Percentiles rank a stretch among this genome's conserved stretches.
Conservation (phyloP, 108 stramenopile species). For the Aurantiochytrium sp. region DNA sequence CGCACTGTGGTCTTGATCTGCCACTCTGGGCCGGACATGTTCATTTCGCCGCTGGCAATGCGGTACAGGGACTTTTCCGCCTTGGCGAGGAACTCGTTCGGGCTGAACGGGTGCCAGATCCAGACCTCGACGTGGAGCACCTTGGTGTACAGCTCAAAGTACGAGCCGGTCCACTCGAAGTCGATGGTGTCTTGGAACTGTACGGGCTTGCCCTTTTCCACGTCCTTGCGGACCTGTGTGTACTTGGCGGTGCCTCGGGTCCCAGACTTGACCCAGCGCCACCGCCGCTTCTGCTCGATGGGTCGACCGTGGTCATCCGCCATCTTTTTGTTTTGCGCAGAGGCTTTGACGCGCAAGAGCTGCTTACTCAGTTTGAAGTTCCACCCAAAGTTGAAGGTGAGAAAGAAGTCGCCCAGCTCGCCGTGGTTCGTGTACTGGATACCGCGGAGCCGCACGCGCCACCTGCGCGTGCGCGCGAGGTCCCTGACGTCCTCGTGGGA, state of each 20-base stretch:
- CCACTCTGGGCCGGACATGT: constrained; percentile 23
- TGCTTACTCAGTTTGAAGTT: constrained; percentile 13
- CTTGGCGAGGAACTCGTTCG: neutral
- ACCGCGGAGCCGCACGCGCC: neutral
- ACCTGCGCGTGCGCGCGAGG: neutral
- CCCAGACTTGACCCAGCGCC: constrained; percentile 8
- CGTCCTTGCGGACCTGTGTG: neutral
- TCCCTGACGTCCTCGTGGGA: neutral
- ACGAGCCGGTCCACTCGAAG: neutral
- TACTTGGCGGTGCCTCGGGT: neutral
- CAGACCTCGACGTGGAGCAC: constrained; percentile 18
- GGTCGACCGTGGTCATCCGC: neutral
- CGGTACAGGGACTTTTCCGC: neutral
- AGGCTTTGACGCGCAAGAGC: constrained; percentile 1
- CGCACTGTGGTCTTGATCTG: neutral
- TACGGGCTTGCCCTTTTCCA: constrained; percentile 4
- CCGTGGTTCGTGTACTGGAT: constrained; percentile 18
- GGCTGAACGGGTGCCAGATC: constrained; percentile 6
- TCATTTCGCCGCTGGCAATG: constrained; percentile 17
- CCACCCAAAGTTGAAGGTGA: constrained; percentile 10
- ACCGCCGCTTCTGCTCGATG: constrained; percentile 16
- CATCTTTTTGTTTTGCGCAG: neutral
- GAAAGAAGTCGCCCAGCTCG: constrained; percentile 7
- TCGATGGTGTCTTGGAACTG: constrained; percentile 12
- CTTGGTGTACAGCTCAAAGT: constrained; percentile 27